Conservation (phyloP, 805 yeast species). For the Wickerhamiella qilinensis region DNA sequence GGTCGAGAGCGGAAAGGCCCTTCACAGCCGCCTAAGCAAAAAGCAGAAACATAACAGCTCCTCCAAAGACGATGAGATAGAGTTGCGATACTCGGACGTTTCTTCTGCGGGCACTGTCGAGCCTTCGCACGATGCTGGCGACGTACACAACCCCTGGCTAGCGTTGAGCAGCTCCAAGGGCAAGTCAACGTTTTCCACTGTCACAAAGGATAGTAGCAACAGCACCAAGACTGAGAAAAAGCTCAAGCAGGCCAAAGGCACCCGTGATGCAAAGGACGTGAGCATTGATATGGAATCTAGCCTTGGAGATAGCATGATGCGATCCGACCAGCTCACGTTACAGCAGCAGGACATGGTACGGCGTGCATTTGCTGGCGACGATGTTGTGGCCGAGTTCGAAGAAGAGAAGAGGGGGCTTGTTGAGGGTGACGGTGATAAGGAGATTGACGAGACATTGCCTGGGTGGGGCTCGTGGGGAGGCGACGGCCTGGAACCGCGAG, state of each 20-base stretch:
- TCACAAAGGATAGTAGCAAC: slow-evolving; percentile 24
- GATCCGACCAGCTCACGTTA: slow-evolving; percentile 16
- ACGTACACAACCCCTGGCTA: slow-evolving; percentile 23
- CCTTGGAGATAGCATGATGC: slow-evolving; percentile 10
- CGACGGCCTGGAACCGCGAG: slow-evolving; percentile 32
- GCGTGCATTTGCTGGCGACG: slow-evolving; percentile 96
- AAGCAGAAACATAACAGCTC: neutral
- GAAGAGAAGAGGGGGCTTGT: slow-evolving; percentile 53
- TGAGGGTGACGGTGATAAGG: slow-evolving; percentile 73
- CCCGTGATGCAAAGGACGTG: slow-evolving; percentile 10
- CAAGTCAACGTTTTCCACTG: slow-evolving; percentile 33
- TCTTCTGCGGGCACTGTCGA: slow-evolving; percentile 2
- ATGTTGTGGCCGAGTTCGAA: slow-evolving; percentile 68
- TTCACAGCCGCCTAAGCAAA: slow-evolving; percentile 1
- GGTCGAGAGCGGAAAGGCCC: slow-evolving; percentile 2
- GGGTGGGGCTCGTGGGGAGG: slow-evolving; percentile 99
- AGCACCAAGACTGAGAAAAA: slow-evolving; percentile 3
- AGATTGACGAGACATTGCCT: slow-evolving; percentile 71
- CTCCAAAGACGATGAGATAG: slow-evolving; percentile 2
- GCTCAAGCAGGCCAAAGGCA: slow-evolving; percentile 24
- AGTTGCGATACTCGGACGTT: slow-evolving; percentile 1
- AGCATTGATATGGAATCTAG: slow-evolving; percentile 12
- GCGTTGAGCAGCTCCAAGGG: slow-evolving; percentile 26
- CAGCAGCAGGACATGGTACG: slow-evolving; percentile 47
- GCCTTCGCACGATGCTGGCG: slow-evolving; percentile 3